Percentiles rank a stretch among this genome's conserved stretches.
Evolutionary conservation across 768 basidiomycete species (phyloP).

Genomic region (Calocybe gangraenosa): DNA sequence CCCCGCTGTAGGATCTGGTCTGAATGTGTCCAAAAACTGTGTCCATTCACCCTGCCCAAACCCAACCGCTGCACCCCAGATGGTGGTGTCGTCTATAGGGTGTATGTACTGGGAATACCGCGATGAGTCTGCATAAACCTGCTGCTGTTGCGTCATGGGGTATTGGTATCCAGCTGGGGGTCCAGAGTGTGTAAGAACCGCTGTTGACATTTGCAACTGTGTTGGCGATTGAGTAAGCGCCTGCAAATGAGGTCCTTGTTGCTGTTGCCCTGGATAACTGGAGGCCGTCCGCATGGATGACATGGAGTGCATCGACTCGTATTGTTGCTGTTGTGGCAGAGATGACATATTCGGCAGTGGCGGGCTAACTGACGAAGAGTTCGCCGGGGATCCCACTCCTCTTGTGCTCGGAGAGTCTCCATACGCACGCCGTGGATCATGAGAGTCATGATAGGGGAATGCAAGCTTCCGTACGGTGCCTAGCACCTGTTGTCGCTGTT

Average conservation of each 20-base stretch:
- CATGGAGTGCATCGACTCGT: conserved; percentile 26
- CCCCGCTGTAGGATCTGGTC: conserved; percentile 33
- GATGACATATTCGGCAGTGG: conserved; percentile 34
- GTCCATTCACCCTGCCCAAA: conserved; percentile 78
- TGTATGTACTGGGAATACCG: conserved; percentile 45
- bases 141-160: conserved; percentile 20
- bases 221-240: conserved; percentile 17
- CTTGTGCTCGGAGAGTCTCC: conserved; percentile 46
- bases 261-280: conserved; percentile 10
- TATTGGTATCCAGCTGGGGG: conserved; percentile 15
- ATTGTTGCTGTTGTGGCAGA: conserved; percentile 31
- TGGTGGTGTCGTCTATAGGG: conserved; percentile 53
- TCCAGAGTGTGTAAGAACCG: conserved; percentile 11
- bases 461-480: conserved; percentile 70
- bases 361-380: conserved; percentile 57
- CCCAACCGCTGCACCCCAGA: conserved; percentile 74
- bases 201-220: conserved; percentile 22
- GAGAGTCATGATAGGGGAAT: conserved; percentile 77
- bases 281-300: conserved; percentile 12
- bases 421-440: conserved; percentile 41
- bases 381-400: conserved; percentile 51
- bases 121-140: conserved; percentile 33
- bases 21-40: conserved; percentile 58
- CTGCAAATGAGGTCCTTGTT: conserved; percentile 10
- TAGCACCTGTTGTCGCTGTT: conserved; percentile 57